phyloP scores from a whole-genome alignment of 2,329 filamentous ascomycete species.

The Exophiala phaeomuriformis region DNA sequence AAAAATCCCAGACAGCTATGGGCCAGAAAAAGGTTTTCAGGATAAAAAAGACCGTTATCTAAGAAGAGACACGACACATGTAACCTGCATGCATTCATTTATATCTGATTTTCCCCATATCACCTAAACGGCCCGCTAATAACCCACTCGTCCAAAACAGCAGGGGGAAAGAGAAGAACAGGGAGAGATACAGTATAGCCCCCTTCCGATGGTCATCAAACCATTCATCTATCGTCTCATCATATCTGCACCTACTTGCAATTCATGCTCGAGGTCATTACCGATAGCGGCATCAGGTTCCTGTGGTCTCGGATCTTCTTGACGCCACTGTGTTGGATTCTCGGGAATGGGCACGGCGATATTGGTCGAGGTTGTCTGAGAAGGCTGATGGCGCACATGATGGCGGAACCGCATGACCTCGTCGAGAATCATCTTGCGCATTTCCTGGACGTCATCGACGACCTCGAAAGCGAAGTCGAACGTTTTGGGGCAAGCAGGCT shows the following conservation, averaged over 20 bases:
- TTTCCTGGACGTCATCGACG: conserved; percentile 88
- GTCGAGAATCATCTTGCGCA: conserved; percentile 96
- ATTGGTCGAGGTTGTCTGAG: conserved; percentile 28
- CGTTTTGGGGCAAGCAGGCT: conserved; percentile 83
- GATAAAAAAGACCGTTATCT: too few relatives aligned
- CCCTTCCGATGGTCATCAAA: too few relatives aligned
- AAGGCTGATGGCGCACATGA: conserved; percentile 45
- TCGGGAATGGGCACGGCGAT: conserved; percentile 56
- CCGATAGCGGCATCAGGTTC: conserved; percentile 41
- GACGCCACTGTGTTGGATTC: conserved; percentile 48
- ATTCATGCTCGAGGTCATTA: conserved; percentile 44
- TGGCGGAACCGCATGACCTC: conserved; percentile 82
- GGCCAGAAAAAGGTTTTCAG: too few relatives aligned
- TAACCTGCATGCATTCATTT: too few relatives aligned
- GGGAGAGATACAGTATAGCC: too few relatives aligned
- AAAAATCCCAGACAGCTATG: too few relatives aligned
- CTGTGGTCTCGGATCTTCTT: conserved; percentile 58
- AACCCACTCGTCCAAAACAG: too few relatives aligned
- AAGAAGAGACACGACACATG: too few relatives aligned
- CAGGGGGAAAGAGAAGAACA: too few relatives aligned
- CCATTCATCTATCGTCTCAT: conserved; percentile 24
- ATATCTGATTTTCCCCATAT: too few relatives aligned
- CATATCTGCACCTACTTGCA: conserved; percentile 54
- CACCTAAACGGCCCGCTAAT: too few relatives aligned
- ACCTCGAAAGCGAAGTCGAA: conserved; percentile 99